Base-by-base conservation (phyloP, 257 asterid genomes). In the Hygrophila difformis region DNA sequence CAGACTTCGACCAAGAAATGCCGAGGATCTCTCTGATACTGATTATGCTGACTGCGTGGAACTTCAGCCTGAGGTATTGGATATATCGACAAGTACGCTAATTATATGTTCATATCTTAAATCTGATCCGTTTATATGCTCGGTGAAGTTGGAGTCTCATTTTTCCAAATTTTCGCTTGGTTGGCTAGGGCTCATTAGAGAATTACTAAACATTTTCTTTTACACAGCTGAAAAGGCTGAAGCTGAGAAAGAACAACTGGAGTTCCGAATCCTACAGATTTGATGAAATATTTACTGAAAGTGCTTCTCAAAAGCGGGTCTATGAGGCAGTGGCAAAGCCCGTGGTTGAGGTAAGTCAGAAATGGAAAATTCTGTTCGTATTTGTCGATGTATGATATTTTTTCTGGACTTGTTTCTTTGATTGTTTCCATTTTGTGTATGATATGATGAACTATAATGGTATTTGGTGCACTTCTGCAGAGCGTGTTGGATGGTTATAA, bases 311-410 rank as follows among this genome's bases (percentile, higher is more conserved):
- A 50, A 87, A 75, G 68, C 96, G 93, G 19, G 74, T 87, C 49
- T 87, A 87, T 26, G 96, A 87, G 70, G 88, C 57, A 29, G 96
- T 87, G 36, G 96, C 96, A 56, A 82, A 80, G 72, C 94, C 96
- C 50, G 96, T 87, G 44, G 94, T 87, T 59, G 94, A 87, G 82
- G 96, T 82, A 61, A 57, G 60, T 42, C 45, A 24, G 15, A 57
- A 50, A 45, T 26, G 31, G 7, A 26, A 3, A 26, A 5, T 26
- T 1, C 31, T 26, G 31, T n/a, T n/a, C n/a, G n/a, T n/a, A n/a
- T n/a, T n/a, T n/a, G n/a, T n/a, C n/a, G n/a, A n/a, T n/a, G n/a
- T n/a, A n/a, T n/a, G n/a, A n/a, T n/a, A n/a, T n/a, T n/a, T n/a
- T n/a, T n/a, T n/a, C n/a, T n/a, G n/a, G n/a, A n/a, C n/a, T n/a